Base-by-base conservation (phyloP, 1,284 basidiomycete species). In the Heterobasidion annosum region DNA sequence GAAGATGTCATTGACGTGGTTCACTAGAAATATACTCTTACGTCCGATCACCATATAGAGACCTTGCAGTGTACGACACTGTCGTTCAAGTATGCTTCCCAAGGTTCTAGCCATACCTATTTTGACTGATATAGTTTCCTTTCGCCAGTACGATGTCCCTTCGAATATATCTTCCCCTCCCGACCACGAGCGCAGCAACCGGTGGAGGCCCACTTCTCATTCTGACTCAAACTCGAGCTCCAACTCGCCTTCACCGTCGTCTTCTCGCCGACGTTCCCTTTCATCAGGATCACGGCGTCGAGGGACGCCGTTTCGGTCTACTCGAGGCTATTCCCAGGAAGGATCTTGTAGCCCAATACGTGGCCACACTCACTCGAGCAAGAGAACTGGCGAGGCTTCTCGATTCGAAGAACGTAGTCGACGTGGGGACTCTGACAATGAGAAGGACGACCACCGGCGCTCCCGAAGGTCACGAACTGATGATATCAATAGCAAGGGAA, bases 11-110 rank as follows among this genome's bases (percentile, higher is more conserved):
- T 51, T 44, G 5, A 18, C 4, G 18, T 37, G 40, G 35, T 33
- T 34, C 53, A 53, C 54, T 48, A 92, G 92, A 95, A 70, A 76
- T 95, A 18, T 93, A 93, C 66, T 82, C 78, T 42, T 95, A 88
- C 66, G 73, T 94, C 32, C 79, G 93, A 51, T 93, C 90, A 8
- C 92, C 92, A 2, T 93, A 83, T 67, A 82, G 82, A 59, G 88
- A 91, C 67, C 73, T 95, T 25, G 78, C 82, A 49, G 75, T 81
- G 16, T 96, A 93, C 65, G 92, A 96, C 65, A 76, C 75, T 12
- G 76, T 83, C n/a, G 88, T 82, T 12, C 91, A 93, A 78, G 91
- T 88, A 64, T 62, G 77, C 64, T 50, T 46, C 53, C 50, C 46
- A 53, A 18, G 3, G 3, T 40, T 15, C 32, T 15, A 8, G 15